Evolutionary conservation across 2,329 filamentous ascomycete species (phyloP), one percentile per base, ranked within the genome.

Genomic region (Tolypocladium ovalisporum): DNA sequence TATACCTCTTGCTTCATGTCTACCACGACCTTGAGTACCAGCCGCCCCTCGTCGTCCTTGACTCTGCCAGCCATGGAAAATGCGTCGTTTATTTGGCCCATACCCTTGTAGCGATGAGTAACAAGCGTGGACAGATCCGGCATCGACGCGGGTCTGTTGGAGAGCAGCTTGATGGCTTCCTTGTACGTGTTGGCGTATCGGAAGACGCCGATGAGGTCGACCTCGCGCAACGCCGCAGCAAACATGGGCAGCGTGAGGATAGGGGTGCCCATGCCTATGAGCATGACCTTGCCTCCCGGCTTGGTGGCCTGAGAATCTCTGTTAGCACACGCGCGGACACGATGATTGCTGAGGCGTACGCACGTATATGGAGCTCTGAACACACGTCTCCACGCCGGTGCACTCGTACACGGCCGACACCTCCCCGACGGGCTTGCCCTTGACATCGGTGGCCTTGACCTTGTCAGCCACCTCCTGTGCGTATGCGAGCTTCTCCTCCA

Each of bases 101-200:
- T 70, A 0, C 87, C 87, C 53, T 74, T 77, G 68, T 83, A 88
- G 8, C 83, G 76, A 68, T 92, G 89, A 9, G 88, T 91, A 34
- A 91, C 79, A 49, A 92, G 75, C 68, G 82, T 84, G 29, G 77
- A 76, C 59, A 92, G 77, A 61, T 87, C 82, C 0, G 86, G 87
- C 61, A 88, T 76, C 15, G 76, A 69, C 3, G 73, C 70, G 24
- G 78, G 74, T 34, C 67, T 70, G 69, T 79, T 67, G 66, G 80
- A 66, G 29, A 83, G 68, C 54, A 83, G 70, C 58, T 77, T 68
- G 58, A 83, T 80, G 56, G 76, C 79, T 36, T 71, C 68, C 10
- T 80, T 78, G 67, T 92, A 93, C 0, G 87, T 88, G 72, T 90
- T 86, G n/a, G 84, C 85, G 64, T 89, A 89, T 57, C 86, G 79